Evolutionary conservation across 2,329 filamentous ascomycete genomes (phyloP), one percentile per base, ranked within the genome.

Genomic region (Tolypocladium inflatum): DNA sequence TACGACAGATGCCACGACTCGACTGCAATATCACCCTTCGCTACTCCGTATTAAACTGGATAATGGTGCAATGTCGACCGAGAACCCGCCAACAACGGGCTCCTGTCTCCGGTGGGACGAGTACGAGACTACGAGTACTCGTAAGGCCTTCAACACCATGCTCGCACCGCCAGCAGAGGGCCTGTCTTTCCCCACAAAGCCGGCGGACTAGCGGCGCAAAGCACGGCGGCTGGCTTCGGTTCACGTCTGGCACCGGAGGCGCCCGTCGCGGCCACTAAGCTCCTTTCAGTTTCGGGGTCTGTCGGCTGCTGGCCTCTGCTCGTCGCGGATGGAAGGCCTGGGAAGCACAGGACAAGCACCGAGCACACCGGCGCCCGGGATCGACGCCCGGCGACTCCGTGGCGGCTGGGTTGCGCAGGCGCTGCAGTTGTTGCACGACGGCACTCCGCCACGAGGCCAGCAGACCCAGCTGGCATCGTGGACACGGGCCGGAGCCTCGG

Each of bases 191-290:
- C 48, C 48, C 48, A 51, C 48, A 51, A 37, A 2, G 19, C 48
- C 30, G 19, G 48, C 10, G 19, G 48, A 51, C 30, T 21, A 21
- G 30, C 30, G 19, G 48, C 48, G 17, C 17, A 39, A 42, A 54
- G 57, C 42, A 55, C 39, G 57, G 54, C 57, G 59, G 59, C 43
- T 60, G 57, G 57, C 59, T 59, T 60, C 59, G 59, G 59, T 60
- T 59, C 59, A 55, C 43, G 52, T 21, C 30, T 41, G 37, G 9
- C 42, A 38, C 39, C 35, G 41, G 38, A 30, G 38, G 38, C 23
- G 53, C 53, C 23, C 38, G 53, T 30, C 23, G 7, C 53, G 53
- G 53, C 37, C 26, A 33, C 53, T 55, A 55, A 37, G 19, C 30
- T 21, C 10, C 17, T 35, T 52, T 26, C 23, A 13, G 48, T 37